Evolutionary conservation across 2,329 filamentous ascomycete genomes (phyloP), one percentile per base, ranked within the genome.

Genomic region (Lizonia empirigonia): DNA sequence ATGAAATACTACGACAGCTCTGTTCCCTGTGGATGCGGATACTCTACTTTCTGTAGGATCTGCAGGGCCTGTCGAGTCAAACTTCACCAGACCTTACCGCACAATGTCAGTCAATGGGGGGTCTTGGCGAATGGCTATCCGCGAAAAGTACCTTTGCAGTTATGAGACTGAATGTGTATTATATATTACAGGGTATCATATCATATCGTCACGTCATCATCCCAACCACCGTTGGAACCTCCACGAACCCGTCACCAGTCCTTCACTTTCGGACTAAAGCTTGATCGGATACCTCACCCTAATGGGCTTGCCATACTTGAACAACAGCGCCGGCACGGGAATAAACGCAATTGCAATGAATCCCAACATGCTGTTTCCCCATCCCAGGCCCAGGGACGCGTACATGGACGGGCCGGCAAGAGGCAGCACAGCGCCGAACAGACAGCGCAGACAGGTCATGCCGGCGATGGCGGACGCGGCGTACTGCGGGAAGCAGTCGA

Each of bases 281-380:
- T 65, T 61, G 2, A 71, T 56, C 13, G 67, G 67, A 30, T 44
- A 68, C 53, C 32, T 69, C 46, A 67, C 65, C 22, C 68, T 48
- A 19, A 74, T 42, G 5, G 30, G 30, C 38, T 64, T 68, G 0
- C 72, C 72, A 51, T 71, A 74, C 42, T 56, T 61, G 38, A 67
- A 72, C 7, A 74, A 50, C 52, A 73, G 18, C 12, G 64, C 59
- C 2, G 72, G 71, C 5, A 70, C 47, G 2, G 72, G 72, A 26
- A 72, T 68, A 44, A 74, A 67, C 0, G 61, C 68, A 1, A 74
- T 36, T 3, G 68, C 67, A 15, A 74, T 34, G 23, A 74, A 73
- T 0, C 71, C 72, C 20, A 75, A 33, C 47, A 75, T 37, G 9
- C 59, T 68, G 30, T 74, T 74, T 7, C 72, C 71, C 72, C 72